Evolutionary conservation across 2,329 filamentous ascomycete species (phyloP).

Genomic region (Cladophialophora chaetospira): DNA sequence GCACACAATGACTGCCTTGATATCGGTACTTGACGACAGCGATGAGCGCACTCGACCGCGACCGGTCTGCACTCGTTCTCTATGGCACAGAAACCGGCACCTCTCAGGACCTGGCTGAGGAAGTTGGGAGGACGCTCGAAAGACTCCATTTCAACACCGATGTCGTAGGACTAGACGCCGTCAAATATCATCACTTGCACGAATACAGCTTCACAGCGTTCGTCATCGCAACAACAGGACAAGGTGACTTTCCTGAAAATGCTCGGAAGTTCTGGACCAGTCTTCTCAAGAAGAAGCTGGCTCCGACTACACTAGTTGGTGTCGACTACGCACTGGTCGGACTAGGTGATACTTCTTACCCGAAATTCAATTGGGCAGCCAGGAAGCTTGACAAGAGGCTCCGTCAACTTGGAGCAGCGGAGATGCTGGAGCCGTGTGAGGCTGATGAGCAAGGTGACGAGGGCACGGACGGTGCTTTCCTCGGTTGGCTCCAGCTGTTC

Average conservation of each 20-base stretch:
- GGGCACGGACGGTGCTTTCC: constrained; percentile 79
- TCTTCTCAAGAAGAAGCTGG: constrained; percentile 75
- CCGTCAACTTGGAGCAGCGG: constrained; percentile 75
- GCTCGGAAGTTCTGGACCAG: constrained; percentile 80
- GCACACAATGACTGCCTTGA: constrained; percentile 8
- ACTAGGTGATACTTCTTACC: constrained; percentile 90
- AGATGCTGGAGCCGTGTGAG: constrained; percentile 78
- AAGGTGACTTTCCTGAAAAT: constrained; percentile 90
- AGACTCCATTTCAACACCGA: constrained; percentile 75
- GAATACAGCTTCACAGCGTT: constrained; percentile 59
- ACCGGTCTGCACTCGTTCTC: constrained; percentile 64
- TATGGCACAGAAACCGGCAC: constrained; percentile 97
- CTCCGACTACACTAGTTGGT: constrained; percentile 66
- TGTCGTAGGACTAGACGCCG: constrained; percentile 73
- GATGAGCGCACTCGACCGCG: constrained; percentile 17
- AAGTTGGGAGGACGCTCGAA: constrained; percentile 73
- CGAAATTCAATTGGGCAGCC: constrained; percentile 93
- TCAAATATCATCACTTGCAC: constrained; percentile 32
- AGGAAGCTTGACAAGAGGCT: constrained; percentile 85
- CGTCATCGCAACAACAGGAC: constrained; percentile 86
- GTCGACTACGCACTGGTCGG: constrained; percentile 84
- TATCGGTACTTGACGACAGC: background rate
- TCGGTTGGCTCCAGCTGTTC: constrained; percentile 74
- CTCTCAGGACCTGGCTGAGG: constrained; percentile 85
- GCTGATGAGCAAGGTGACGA: constrained; percentile 93